Evolutionary conservation across 352 stramenopile genomes (phyloP).

Genomic region (Phytophthora pseudosyringae): DNA sequence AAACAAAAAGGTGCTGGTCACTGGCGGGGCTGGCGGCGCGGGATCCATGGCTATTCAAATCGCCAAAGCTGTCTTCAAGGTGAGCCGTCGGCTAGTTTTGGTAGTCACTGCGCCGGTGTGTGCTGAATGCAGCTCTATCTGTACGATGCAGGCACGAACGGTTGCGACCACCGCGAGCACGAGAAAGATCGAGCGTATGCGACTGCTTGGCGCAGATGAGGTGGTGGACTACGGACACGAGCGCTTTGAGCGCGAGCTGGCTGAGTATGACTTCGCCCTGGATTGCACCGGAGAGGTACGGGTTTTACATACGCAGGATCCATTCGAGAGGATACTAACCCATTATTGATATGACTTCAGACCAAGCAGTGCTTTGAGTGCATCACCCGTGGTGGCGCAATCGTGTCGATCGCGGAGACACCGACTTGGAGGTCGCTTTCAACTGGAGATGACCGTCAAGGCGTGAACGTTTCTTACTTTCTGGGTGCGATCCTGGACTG

Average conservation of each 20-base stretch:
- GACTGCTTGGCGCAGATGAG: conserved; percentile 68
- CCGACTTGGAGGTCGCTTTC: conserved; percentile 49
- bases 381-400: conserved; percentile 54
- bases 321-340: neutral
- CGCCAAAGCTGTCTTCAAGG: conserved; percentile 80
- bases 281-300: conserved; percentile 79
- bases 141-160: conserved; percentile 47
- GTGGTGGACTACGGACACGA: conserved; percentile 77
- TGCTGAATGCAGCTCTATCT: neutral
- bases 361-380: conserved; percentile 70
- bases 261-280: conserved; percentile 79
- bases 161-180: conserved; percentile 76
- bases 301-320: neutral
- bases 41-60: conserved; percentile 79
- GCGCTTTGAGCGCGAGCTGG: conserved; percentile 67
- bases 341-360: conserved; percentile 24
- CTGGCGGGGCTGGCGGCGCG: conserved; percentile 70
- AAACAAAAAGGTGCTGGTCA: conserved; percentile 80
- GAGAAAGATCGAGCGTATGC: conserved; percentile 70
- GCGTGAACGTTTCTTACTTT: conserved; percentile 53
- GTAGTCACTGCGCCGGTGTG: neutral
- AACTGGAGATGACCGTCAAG: conserved; percentile 31
- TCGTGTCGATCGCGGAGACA: conserved; percentile 70
- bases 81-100: conserved; percentile 8
- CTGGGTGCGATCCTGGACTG: conserved; percentile 61